These are phyloP conservation scores for Colletotrichum sp. DNA, from an alignment of 2,329 filamentous ascomycete species.

Conservation along the genomic window DNA sequence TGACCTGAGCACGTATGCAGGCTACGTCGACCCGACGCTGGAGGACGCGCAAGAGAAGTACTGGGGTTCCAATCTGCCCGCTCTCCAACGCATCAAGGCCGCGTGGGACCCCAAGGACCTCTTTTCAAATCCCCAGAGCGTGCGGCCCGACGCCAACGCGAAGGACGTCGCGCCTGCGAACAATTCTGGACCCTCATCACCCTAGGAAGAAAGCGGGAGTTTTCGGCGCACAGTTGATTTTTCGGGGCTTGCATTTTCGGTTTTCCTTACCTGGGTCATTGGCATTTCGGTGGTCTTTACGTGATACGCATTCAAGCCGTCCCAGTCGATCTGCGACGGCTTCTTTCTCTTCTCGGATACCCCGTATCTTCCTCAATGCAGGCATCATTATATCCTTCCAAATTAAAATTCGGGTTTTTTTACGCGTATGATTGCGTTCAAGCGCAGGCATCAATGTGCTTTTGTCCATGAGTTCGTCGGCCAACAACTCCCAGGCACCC, in stretches of 20 bases:
- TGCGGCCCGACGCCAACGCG: constrained; percentile 33
- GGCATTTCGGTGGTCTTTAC: neutral
- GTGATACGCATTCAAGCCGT: neutral
- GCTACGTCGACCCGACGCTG: constrained; percentile 64
- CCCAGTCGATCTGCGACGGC: neutral
- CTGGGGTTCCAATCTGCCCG: constrained; percentile 57
- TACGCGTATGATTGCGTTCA: neutral
- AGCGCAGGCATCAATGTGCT: neutral
- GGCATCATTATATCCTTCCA: neutral
- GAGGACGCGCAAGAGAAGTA: constrained; percentile 53
- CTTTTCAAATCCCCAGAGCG: constrained; percentile 65
- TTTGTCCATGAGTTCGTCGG: neutral
- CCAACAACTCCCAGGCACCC: neutral
- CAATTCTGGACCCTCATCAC: neutral
- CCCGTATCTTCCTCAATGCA: neutral
- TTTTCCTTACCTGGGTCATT: neutral
- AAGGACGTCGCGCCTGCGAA: neutral
- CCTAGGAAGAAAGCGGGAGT: constrained; percentile 16
- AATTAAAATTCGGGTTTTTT: neutral
- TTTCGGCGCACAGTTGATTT: neutral
- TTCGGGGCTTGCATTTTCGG: neutral
- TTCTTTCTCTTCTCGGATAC: constrained; percentile 1
- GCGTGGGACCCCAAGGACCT: constrained; percentile 57
- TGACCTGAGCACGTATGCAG: constrained; percentile 61
- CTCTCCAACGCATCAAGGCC: constrained; percentile 54